A percentile compares a stretch with the other conserved stretches of the same genome.
Conservation (phyloP, 2,329 filamentous ascomycete genomes). For the Stylonectria norvegica region DNA sequence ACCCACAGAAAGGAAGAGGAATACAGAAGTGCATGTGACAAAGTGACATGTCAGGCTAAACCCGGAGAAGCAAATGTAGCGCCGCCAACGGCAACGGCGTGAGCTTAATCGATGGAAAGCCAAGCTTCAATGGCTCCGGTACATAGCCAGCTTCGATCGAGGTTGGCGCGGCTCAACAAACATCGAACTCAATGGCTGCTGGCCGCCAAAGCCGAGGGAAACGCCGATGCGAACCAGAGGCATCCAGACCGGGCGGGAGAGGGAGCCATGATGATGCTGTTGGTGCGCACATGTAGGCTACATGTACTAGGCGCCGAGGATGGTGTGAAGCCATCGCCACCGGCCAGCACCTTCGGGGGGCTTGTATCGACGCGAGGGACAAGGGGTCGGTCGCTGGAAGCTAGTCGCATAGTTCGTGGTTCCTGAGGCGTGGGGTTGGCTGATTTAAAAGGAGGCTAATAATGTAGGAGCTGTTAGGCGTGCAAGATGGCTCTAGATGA, state of each 20-base stretch:
- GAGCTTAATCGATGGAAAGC: slow-evolving; percentile 9
- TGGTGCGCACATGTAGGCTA: not conserved
- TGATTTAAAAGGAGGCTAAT: too few relatives aligned
- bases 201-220: not conserved
- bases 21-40: too few relatives aligned
- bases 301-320: too few relatives aligned
- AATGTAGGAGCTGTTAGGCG: not conserved
- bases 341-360: not conserved
- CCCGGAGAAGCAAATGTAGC: slow-evolving; percentile 4
- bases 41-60: too few relatives aligned
- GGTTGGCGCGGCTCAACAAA: slow-evolving; percentile 14
- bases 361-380: too few relatives aligned
- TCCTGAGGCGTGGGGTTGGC: too few relatives aligned
- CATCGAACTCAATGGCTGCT: not conserved
- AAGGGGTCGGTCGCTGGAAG: too few relatives aligned
- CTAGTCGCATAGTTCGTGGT: too few relatives aligned
- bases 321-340: slow-evolving; percentile 11
- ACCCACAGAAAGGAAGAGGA: too few relatives aligned
- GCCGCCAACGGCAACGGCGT: slow-evolving; percentile 9
- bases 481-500: too few relatives aligned
- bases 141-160: not conserved
- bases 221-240: not conserved
- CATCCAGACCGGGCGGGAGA: not conserved
- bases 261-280: not conserved
- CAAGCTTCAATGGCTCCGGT: too few relatives aligned